phyloP scores from a whole-genome alignment of 2,329 filamentous ascomycete genomes.

The Fusarium sp. region DNA sequence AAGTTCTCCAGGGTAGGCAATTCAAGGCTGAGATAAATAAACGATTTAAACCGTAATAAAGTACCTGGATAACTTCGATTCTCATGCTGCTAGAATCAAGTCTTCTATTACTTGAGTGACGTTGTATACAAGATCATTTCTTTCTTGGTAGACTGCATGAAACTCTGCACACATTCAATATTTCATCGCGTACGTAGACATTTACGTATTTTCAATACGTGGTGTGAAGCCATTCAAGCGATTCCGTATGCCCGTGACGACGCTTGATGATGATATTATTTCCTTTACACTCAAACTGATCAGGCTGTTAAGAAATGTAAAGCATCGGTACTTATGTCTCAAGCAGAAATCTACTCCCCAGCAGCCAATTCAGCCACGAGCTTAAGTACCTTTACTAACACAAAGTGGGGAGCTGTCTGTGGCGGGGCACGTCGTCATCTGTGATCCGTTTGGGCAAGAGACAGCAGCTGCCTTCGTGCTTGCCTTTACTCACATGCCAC shows the following conservation, averaged over 20 bases:
- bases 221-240: conserved; percentile 19
- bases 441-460: conserved; percentile 39
- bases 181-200: conserved; percentile 14
- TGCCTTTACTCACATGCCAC: conserved; percentile 38
- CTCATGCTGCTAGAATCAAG: not conserved
- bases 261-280: conserved; percentile 16
- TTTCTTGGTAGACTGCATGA: not conserved
- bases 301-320: conserved; percentile 14
- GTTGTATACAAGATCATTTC: not conserved
- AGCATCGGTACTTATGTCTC: conserved; percentile 14
- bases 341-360: not conserved
- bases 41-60: not conserved
- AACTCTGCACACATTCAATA: not conserved
- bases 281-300: not conserved
- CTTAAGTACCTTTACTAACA: conserved; percentile 33
- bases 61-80: not conserved
- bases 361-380: not conserved
- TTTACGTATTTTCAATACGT: conserved; percentile 34
- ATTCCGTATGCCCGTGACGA: conserved; percentile 32
- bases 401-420: conserved; percentile 23
- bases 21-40: not conserved
- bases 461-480: conserved; percentile 19
- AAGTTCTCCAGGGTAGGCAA: too few species aligned
- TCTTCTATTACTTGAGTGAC: too few species aligned
- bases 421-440: conserved; percentile 47